Percentiles rank a stretch among this genome's conserved stretches.
Conservation (phyloP, 2,329 filamentous ascomycete species). For the Nigrospora osmanthi region DNA sequence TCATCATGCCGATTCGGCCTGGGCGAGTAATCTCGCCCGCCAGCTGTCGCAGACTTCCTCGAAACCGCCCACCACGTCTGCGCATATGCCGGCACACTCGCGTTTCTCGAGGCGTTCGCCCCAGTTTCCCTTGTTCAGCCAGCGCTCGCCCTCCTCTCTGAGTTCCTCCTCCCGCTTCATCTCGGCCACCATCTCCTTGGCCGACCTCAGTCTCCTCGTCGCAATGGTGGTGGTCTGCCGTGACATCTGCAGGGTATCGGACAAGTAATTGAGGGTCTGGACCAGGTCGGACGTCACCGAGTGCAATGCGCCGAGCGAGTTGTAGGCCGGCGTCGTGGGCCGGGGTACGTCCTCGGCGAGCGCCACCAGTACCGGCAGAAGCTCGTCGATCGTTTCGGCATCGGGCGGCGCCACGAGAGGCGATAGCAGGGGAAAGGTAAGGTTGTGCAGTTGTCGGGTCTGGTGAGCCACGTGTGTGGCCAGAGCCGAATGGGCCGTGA, state of each 20-base stretch:
- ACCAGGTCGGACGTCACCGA: constrained; percentile 65
- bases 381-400: constrained; percentile 56
- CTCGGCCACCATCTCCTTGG: constrained; percentile 78
- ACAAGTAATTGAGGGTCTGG: constrained; percentile 75
- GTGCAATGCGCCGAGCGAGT: constrained; percentile 61
- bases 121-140: constrained; percentile 80
- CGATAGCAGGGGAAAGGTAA: constrained; percentile 63
- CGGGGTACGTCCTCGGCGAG: constrained; percentile 61
- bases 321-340: constrained; percentile 52
- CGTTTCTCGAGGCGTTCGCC: constrained; percentile 65
- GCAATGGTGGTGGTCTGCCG: constrained; percentile 81
- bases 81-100: constrained; percentile 77
- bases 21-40: constrained; percentile 66
- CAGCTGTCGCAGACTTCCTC: constrained; percentile 83
- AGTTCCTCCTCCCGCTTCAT: constrained; percentile 77
- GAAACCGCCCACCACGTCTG: constrained; percentile 85
- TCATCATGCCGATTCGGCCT: constrained; percentile 38
- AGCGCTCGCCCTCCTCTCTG: constrained; percentile 73
- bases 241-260: constrained; percentile 90
- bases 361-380: constrained; percentile 60
- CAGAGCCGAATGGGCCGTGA: constrained; percentile 67
- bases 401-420: constrained; percentile 58
- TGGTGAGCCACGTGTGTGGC: constrained; percentile 70
- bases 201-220: constrained; percentile 68
- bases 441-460: constrained; percentile 65